Evolutionary conservation across 805 yeast genomes (phyloP).

Genomic region (Saccharomyces mikatae): DNA sequence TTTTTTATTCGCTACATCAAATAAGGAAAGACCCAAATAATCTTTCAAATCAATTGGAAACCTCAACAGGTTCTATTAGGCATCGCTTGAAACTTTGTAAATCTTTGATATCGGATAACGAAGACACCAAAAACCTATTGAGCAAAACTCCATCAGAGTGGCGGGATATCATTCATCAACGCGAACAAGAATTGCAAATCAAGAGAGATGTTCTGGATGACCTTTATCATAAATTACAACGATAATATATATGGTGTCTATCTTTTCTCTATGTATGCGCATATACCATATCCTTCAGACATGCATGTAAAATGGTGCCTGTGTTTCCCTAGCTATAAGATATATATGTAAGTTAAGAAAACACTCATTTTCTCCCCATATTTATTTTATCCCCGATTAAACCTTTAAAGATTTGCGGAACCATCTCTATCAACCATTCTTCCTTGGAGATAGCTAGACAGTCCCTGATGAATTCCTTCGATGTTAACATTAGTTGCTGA

Average conservation of each 20-base stretch:
- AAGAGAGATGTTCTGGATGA: constrained; percentile 16
- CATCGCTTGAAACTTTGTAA: constrained; percentile 28
- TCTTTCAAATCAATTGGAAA: constrained; percentile 25
- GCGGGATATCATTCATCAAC: constrained; percentile 18
- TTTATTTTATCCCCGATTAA: not conserved
- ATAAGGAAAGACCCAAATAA: constrained; percentile 28
- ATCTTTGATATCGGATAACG: constrained; percentile 24
- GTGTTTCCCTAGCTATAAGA: not conserved
- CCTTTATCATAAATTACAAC: constrained; percentile 7
- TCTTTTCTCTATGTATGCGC: not conserved
- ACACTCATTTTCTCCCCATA: not conserved
- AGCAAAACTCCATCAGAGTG: constrained; percentile 25
- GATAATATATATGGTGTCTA: not conserved
- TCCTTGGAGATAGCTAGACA: constrained; percentile 65
- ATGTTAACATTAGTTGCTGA: constrained; percentile 76
- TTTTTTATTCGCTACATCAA: constrained; percentile 26
- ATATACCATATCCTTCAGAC: not conserved
- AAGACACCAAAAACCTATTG: constrained; percentile 19
- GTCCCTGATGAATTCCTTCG: constrained; percentile 82
- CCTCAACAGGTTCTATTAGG: constrained; percentile 26
- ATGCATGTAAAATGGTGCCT: not conserved
- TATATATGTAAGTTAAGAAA: not conserved
- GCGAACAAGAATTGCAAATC: constrained; percentile 20
- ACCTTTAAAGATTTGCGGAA: constrained; percentile 45
- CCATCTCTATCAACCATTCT: constrained; percentile 64